A percentile compares a stretch with the other conserved stretches of the same genome.
Evolutionary conservation across 352 stramenopile species (phyloP).

Genomic region (Globisporangium nagaii): DNA sequence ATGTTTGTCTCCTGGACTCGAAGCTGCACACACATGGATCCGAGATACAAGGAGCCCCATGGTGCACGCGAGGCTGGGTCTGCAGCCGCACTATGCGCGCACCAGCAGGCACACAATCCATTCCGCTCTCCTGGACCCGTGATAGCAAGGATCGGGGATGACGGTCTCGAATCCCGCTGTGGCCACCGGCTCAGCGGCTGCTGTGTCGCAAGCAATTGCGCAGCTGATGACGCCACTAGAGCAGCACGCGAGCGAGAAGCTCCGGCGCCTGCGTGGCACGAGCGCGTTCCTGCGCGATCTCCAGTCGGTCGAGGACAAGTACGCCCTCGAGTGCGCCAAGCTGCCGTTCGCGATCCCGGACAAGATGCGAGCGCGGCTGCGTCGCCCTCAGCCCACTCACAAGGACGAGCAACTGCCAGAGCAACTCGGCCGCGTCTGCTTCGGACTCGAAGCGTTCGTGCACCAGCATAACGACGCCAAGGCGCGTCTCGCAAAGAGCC

Average conservation of each 20-base stretch:
- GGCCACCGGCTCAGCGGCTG: neutral
- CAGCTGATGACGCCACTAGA: slow-evolving; percentile 17
- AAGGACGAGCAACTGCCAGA: slow-evolving; percentile 7
- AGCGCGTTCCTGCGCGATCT: slow-evolving; percentile 29
- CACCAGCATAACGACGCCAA: slow-evolving; percentile 13
- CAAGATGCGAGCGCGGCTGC: neutral
- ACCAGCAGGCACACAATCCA: too few relatives aligned
- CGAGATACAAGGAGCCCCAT: too few relatives aligned
- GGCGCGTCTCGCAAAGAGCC: slow-evolving; percentile 17
- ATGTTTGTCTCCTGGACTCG: too few relatives aligned
- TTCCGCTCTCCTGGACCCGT: too few relatives aligned
- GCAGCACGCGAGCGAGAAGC: slow-evolving; percentile 20
- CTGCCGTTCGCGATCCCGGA: slow-evolving; percentile 16
- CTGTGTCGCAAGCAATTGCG: neutral
- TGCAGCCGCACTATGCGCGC: too few relatives aligned
- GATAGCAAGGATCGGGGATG: too few relatives aligned
- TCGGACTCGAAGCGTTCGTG: slow-evolving; percentile 23
- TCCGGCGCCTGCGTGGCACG: slow-evolving; percentile 23
- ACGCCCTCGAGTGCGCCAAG: slow-evolving; percentile 21
- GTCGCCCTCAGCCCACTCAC: neutral
- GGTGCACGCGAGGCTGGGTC: too few relatives aligned
- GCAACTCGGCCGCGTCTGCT: slow-evolving; percentile 17
- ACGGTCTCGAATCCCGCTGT: neutral
- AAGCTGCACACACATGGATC: too few relatives aligned
- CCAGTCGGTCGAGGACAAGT: slow-evolving; percentile 25